A percentile compares a stretch with the other conserved stretches of the same genome.
Evolutionary conservation across 805 yeast genomes (phyloP).

Genomic region (Candida maesae): DNA sequence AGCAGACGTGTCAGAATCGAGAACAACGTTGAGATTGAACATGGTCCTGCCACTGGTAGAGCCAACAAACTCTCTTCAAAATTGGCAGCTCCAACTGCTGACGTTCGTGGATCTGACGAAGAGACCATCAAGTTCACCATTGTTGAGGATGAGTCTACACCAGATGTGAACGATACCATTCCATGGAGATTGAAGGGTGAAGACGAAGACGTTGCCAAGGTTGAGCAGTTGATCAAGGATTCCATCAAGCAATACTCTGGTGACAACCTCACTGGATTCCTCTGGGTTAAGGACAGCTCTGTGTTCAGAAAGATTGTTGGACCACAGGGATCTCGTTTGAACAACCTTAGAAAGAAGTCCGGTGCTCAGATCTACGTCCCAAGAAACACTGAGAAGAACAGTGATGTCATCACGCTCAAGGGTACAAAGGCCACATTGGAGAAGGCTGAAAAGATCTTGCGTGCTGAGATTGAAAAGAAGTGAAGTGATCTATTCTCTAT

Average conservation of each 20-base stretch:
- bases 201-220: conserved; percentile 46
- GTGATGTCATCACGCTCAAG: conserved; percentile 52
- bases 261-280: conserved; percentile 53
- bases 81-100: conserved; percentile 45
- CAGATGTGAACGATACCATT: conserved; percentile 34
- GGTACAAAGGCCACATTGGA: conserved; percentile 57
- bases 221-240: conserved; percentile 45
- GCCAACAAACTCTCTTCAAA: conserved; percentile 48
- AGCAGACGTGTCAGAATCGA: conserved; percentile 51
- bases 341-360: conserved; percentile 53
- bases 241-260: conserved; percentile 44
- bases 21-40: conserved; percentile 53
- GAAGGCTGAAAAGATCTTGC: conserved; percentile 38
- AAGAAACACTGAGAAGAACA: conserved; percentile 46
- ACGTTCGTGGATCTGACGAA: conserved; percentile 39
- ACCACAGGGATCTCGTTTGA: conserved; percentile 67
- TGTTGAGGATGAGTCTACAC: conserved; percentile 29
- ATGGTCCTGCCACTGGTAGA: conserved; percentile 46
- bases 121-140: conserved; percentile 43
- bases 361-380: conserved; percentile 64
- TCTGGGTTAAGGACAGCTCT: conserved; percentile 47
- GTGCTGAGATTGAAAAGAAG: conserved; percentile 24
- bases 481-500: conserved; percentile 2
- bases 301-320: conserved; percentile 68
- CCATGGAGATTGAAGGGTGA: conserved; percentile 69